A percentile compares a stretch with the other conserved stretches of the same genome.
These are phyloP conservation scores for Kuraishia cidri DNA, from an alignment of 805 yeast genomes.

Conservation along the genomic window DNA sequence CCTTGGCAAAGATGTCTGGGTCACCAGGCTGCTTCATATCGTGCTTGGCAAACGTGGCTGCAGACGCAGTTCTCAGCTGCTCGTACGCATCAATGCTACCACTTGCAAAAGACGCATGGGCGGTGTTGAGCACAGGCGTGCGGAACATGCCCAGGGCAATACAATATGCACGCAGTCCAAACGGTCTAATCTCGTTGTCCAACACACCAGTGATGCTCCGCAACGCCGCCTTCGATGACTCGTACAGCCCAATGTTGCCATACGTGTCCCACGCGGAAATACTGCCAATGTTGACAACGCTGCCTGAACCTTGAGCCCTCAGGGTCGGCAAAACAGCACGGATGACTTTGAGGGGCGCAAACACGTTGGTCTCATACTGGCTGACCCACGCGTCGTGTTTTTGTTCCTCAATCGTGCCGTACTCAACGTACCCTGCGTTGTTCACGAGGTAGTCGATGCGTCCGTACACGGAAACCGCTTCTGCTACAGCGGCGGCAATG, in stretches of 20 bases:
- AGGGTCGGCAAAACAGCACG: conserved; percentile 1
- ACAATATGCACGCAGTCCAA: not conserved
- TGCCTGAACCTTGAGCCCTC: conserved; percentile 1
- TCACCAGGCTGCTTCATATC: too few relatives aligned
- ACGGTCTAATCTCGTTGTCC: not conserved
- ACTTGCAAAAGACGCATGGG: too few relatives aligned
- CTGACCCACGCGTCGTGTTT: not conserved
- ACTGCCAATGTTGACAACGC: not conserved
- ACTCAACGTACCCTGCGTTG: conserved; percentile 4
- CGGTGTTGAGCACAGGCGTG: conserved; percentile 6
- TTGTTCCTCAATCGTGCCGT: conserved; percentile 3
- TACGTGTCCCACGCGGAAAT: too few relatives aligned
- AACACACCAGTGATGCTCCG: not conserved
- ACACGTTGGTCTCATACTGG: conserved; percentile 4
- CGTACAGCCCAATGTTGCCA: too few relatives aligned
- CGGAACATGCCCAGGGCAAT: conserved; percentile 6
- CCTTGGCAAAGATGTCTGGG: too few relatives aligned
- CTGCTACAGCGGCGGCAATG: not conserved
- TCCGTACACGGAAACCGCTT: not conserved
- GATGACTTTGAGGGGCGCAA: conserved; percentile 1
- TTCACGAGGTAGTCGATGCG: conserved; percentile 4
- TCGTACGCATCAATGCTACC: too few relatives aligned
- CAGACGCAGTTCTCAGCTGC: too few relatives aligned
- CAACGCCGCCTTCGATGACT: not conserved
- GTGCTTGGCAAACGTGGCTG: too few relatives aligned